Conservation (phyloP, 495 filamentous ascomycete genomes). For the Penicillium flavigenum region DNA sequence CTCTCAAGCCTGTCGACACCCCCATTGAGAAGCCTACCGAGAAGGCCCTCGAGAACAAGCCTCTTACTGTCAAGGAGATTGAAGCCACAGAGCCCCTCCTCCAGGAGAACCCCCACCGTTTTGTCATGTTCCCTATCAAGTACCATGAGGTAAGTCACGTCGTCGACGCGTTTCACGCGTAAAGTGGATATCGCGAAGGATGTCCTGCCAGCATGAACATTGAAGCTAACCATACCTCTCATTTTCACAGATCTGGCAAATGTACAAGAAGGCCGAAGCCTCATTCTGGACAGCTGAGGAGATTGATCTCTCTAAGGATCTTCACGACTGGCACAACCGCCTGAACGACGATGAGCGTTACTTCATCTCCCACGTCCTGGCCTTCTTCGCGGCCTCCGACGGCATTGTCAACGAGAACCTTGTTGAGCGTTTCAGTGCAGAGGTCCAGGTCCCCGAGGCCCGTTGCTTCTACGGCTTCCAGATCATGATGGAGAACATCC, state of each 20-base stretch:
- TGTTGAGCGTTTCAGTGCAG: constrained; percentile 93
- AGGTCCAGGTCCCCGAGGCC: constrained; percentile 96
- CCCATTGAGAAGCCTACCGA: constrained; percentile 48
- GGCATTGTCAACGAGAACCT: constrained; percentile 99
- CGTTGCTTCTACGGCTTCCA: constrained; percentile 99
- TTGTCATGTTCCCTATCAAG: constrained; percentile 98
- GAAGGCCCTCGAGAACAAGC: constrained; percentile 48
- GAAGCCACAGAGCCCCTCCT: constrained; percentile 88
- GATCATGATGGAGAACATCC: constrained; percentile 99
- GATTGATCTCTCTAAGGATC: constrained; percentile 97
- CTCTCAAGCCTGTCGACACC: constrained; percentile 50
- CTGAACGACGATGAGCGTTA: constrained; percentile 95
- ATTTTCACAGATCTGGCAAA: constrained; percentile 86
- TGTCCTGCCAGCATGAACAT: constrained; percentile 21
- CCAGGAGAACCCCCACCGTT: constrained; percentile 92
- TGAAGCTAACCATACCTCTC: constrained; percentile 17
- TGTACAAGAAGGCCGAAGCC: constrained; percentile 99
- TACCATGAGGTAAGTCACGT: constrained; percentile 90
- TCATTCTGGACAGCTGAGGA: constrained; percentile 99
- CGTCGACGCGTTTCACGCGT: constrained; percentile 62
- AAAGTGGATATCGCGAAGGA: constrained; percentile 48
- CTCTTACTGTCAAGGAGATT: constrained; percentile 62
- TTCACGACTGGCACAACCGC: constrained; percentile 98
- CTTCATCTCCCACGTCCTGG: constrained; percentile 97
- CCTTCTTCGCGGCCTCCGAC: constrained; percentile 99